Evolutionary conservation across 2,329 filamentous ascomycete genomes (phyloP).

Genomic region (Pseudogymnoascus sp.): DNA sequence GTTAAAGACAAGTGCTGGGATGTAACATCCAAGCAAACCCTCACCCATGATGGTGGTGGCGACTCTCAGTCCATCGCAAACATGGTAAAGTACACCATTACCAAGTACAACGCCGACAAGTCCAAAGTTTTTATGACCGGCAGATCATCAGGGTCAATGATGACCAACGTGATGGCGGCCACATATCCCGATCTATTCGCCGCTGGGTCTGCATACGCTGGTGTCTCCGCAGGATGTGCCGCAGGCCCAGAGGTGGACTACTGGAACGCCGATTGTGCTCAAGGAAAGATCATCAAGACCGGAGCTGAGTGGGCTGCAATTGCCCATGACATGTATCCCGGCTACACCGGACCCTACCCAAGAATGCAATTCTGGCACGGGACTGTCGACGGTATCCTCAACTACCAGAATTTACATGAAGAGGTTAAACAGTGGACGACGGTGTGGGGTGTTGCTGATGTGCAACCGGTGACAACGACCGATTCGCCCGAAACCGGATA

Average conservation of each 20-base stretch:
- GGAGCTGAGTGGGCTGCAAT: conserved; percentile 42
- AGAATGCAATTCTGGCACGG: conserved; percentile 34
- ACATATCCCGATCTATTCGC: conserved; percentile 42
- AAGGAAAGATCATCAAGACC: conserved; percentile 19
- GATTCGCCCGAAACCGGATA: not conserved
- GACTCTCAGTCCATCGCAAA: conserved; percentile 50
- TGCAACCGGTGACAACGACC: not conserved
- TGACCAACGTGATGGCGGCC: conserved; percentile 43
- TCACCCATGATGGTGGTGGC: conserved; percentile 50
- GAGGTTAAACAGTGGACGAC: conserved; percentile 41
- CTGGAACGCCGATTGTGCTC: conserved; percentile 47
- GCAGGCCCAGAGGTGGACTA: not conserved
- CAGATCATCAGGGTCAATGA: conserved; percentile 42
- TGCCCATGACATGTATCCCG: conserved; percentile 32
- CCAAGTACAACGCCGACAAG: conserved; percentile 44
- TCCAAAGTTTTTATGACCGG: conserved; percentile 49
- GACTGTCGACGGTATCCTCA: conserved; percentile 32
- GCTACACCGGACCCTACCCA: conserved; percentile 33
- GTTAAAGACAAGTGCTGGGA: conserved; percentile 49
- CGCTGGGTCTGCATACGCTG: conserved; percentile 38
- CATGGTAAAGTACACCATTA: conserved; percentile 51
- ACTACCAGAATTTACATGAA: conserved; percentile 35
- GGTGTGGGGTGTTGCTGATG: conserved; percentile 24
- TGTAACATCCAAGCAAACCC: conserved; percentile 42
- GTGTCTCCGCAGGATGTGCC: conserved; percentile 40